Evolutionary conservation across 2,329 filamentous ascomycete genomes (phyloP).

Genomic region (Hymenoscyphus albidus): DNA sequence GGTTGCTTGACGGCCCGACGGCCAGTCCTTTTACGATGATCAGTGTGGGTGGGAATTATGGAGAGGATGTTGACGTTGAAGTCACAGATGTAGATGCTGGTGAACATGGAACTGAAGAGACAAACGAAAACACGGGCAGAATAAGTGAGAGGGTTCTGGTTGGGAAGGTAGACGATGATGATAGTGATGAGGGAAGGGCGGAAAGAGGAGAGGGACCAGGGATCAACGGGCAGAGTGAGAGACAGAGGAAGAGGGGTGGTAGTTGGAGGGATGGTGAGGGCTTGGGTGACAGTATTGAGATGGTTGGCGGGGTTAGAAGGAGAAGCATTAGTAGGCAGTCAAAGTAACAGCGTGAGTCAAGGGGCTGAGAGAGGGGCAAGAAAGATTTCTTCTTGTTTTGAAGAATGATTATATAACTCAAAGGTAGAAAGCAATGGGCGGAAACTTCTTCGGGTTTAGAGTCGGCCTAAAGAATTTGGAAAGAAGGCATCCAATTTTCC

Average conservation of each 20-base stretch:
- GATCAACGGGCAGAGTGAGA: slow-evolving; percentile 15
- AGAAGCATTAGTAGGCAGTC: slow-evolving; percentile 28
- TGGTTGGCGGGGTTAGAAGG: slow-evolving; percentile 24
- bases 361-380: neutral
- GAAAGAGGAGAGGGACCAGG: slow-evolving; percentile 26
- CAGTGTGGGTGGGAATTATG: slow-evolving; percentile 32
- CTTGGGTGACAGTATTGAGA: slow-evolving; percentile 28
- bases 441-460: no score
- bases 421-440: no score
- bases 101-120: neutral
- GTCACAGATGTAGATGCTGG: neutral
- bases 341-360: neutral
- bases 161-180: slow-evolving; percentile 15
- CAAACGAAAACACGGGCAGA: slow-evolving; percentile 15
- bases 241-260: slow-evolving; percentile 18
- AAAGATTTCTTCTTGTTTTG: neutral
- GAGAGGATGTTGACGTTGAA: slow-evolving; percentile 12
- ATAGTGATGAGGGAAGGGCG: slow-evolving; percentile 27
- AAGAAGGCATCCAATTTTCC: no score
- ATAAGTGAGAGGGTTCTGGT: slow-evolving; percentile 18
- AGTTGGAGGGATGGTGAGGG: slow-evolving; percentile 16
- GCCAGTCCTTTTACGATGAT: slow-evolving; percentile 44
- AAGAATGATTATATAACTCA: no score
- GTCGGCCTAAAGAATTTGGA: no score
- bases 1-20: slow-evolving; percentile 59